Evolutionary conservation across 805 yeast species (phyloP).

Genomic region (Sporopachydermia quercuum): DNA sequence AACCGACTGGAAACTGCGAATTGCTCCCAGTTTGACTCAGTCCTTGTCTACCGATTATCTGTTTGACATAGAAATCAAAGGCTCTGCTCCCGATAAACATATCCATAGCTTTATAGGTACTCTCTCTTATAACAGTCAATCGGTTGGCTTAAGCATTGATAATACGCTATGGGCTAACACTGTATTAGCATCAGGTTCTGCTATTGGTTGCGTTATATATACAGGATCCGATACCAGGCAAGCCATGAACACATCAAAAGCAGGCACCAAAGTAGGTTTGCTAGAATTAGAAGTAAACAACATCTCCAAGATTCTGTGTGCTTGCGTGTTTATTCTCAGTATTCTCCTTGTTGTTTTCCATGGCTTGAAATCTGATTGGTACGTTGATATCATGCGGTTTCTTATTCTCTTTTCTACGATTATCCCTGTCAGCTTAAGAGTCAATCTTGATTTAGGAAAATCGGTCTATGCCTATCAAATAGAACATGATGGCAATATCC

Average conservation of each 20-base stretch:
- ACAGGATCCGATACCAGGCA: slow-evolving; percentile 93
- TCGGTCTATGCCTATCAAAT: slow-evolving; percentile 93
- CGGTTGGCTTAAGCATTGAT: slow-evolving; percentile 50
- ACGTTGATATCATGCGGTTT: slow-evolving; percentile 79
- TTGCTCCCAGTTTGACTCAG: slow-evolving; percentile 68
- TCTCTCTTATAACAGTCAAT: slow-evolving; percentile 43
- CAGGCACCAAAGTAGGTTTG: slow-evolving; percentile 81
- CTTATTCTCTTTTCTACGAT: slow-evolving; percentile 86
- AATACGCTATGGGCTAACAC: slow-evolving; percentile 98
- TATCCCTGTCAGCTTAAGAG: slow-evolving; percentile 91
- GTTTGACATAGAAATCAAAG: slow-evolving; percentile 41
- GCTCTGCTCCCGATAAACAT: slow-evolving; percentile 71
- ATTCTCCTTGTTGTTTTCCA: slow-evolving; percentile 64
- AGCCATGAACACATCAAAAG: slow-evolving; percentile 78
- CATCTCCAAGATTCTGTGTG: slow-evolving; percentile 77
- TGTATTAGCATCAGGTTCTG: slow-evolving; percentile 86
- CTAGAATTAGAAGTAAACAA: slow-evolving; percentile 83
- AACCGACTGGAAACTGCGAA: slow-evolving; percentile 93
- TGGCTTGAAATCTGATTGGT: slow-evolving; percentile 66
- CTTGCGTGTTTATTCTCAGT: slow-evolving; percentile 68
- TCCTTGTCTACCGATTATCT: slow-evolving; percentile 33
- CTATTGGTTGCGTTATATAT: slow-evolving; percentile 75
- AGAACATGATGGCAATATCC: slow-evolving; percentile 70
- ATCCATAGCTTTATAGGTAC: slow-evolving; percentile 76
- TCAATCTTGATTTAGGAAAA: slow-evolving; percentile 87